Base-by-base conservation (phyloP, 2,329 filamentous ascomycete genomes). In the Calonectria pteridis region DNA sequence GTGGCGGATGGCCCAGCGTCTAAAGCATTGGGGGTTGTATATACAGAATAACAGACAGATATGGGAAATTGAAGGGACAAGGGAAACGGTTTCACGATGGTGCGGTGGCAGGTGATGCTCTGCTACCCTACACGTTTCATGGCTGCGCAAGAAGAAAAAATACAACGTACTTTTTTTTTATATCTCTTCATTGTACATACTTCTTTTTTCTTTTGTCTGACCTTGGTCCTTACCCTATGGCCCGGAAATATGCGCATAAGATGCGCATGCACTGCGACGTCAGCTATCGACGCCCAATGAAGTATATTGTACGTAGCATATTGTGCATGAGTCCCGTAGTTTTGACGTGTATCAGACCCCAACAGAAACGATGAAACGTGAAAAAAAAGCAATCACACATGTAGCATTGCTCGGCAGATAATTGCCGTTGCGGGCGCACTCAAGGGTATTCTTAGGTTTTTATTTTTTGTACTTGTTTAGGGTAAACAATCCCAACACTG, bases 1-100 rank as follows among this genome's bases (percentile, higher is more conserved):
- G 82, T 13, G 81, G 78, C 50, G 87, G 87, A 14, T 88, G 87
- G 87, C 87, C 87, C 3, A 78, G 82, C 2, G 83, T 87, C 0
- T 85, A 75, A 66, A 31, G 40, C 35, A 7, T 11, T 3, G 13
- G 13, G 35, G 11, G 11, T 10, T n/a, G 35, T 40, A 23, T n/a
- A 20, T 9, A 29, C 4, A n/a, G n/a, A n/a, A n/a, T n/a, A n/a
- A n/a, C n/a, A n/a, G n/a, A n/a, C 9, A 16, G 23, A 29, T 16
- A 23, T 33, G n/a, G 33, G 58, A 28, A 43, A 51, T 49, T 66
- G 43, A 37, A 51, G 46, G 28, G 16, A 53, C 26, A 31, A 33
- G 6, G 55, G 28, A 37, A 37, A 37, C 13, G 18, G 16, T 43
- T 31, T 23, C 18, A 49, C 20, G 31, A 46, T 35, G 37, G 18